Evolutionary conservation across 2,329 filamentous ascomycete species (phyloP), one percentile per base, ranked within the genome.

Genomic region (Pestalotiopsis sp.): DNA sequence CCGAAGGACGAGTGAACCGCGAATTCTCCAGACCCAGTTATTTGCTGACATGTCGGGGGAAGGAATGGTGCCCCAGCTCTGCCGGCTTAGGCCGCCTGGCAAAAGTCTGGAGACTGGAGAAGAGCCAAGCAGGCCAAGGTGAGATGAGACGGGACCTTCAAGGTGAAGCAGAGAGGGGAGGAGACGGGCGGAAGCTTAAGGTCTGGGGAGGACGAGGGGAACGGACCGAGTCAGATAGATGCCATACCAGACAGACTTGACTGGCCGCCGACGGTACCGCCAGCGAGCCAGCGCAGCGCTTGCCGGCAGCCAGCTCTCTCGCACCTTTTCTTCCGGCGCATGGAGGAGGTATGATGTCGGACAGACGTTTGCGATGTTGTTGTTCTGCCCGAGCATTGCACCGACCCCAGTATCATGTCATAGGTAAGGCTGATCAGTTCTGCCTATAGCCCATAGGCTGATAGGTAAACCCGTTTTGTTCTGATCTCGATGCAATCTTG

Each of bases 371-470:
- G 57, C 17, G 6, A 59, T 52, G 20, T 1, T 59, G 0, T 62
- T 6, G 14, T 27, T 62, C 25, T 39, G 59, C 31, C 59, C 59
- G 59, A 62, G 31, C 27, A 62, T 62, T 62, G 59, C 27, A 20
- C 59, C 59, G 59, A 39, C 13, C 31, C 59, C 27, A 62, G 59
- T 14, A 62, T 36, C n/a, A 62, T 62, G 59, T 62, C 59, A 62
- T 62, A 62, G 45, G 45, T 52, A 52, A 39, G 59, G 59, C 59
- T 62, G 59, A 62, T 62, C 59, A 62, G 12, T 59, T 59, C 13
- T 62, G 59, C 17, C 27, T 59, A 17, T 59, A 36, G 57, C 25
- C 57, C 25, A 27, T 27, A 20, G 14, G 14, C 45, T 17, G 14
- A 17, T 52, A 17, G 45, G 45, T n/a, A 27, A 17, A 59, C 23